Evolutionary conservation across 2,329 filamentous ascomycete genomes (phyloP), one percentile per base, ranked within the genome.

Genomic region (Juglanconis sp.): DNA sequence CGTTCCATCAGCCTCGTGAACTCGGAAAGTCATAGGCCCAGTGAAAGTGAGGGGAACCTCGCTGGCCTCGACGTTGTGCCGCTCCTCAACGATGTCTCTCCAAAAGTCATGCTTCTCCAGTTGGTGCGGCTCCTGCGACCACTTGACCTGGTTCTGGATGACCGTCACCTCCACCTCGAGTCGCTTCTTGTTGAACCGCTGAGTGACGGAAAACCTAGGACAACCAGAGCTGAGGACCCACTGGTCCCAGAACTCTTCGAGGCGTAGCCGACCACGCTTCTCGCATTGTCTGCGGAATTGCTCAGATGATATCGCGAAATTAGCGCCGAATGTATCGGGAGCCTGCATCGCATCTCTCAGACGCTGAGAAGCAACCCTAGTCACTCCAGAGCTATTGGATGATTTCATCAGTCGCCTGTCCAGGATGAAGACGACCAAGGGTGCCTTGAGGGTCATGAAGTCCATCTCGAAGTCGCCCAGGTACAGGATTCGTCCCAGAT

Each of bases 111-210:
- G 79, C 63, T 89, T 89, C 24, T 88, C 83, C 13, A 96, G 78
- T 3, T 74, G 75, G 2, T 72, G 83, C 70, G 74, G 80, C 70
- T 75, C 82, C 42, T 72, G 79, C 46, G 80, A 76, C 63, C 87
- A 80, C 35, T 83, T 78, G 7, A 75, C 77, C 70, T 89, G 91
- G 0, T 85, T 84, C 73, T 99, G 96, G 54, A 84, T 85, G 65
- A 99, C 91, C 9, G 87, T 89, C 80, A 99, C 90, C 73, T 98
- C 93, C 1, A 99, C 92, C 34, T 94, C 93, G 4, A 98, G 81
- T 67, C 96, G 90, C 78, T 99, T 99, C 78, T 98, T 98, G 72
- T 99, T 99, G 77, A 99, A 99, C 17, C 88, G 85, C 66, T 96
- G 93, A 44, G 87, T 90, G 53, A 96, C 90, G 53, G 89, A 82